Percentiles rank a stretch among this genome's conserved stretches.
These are phyloP conservation scores for Pyrenophora tritici-repentis DNA, from an alignment of 2,329 filamentous ascomycete genomes.

Conservation along the genomic window DNA sequence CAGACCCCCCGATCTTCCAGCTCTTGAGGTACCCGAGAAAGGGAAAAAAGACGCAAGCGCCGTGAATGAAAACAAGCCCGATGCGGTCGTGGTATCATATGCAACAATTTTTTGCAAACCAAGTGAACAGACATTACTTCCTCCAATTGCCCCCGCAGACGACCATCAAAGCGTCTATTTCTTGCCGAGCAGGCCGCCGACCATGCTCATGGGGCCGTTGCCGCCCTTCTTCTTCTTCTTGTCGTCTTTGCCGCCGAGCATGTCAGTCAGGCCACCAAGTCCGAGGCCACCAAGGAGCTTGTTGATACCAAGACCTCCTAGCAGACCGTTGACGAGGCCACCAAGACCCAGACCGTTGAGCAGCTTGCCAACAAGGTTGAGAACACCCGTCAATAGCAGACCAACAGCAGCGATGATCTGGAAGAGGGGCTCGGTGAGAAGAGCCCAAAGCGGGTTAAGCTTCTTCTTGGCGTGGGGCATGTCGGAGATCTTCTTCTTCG, in stretches of 20 bases:
- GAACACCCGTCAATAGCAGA: conserved; percentile 77
- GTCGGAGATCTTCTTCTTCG: conserved; percentile 84
- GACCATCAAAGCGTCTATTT: conserved; percentile 27
- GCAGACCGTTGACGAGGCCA: conserved; percentile 75
- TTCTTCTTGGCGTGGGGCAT: conserved; percentile 97
- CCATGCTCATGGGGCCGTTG: conserved; percentile 50
- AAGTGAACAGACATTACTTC: conserved; percentile 20
- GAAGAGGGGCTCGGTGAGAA: conserved; percentile 83
- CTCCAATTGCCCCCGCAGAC: conserved; percentile 8
- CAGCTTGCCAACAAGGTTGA: conserved; percentile 81
- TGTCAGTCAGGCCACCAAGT: conserved; percentile 56
- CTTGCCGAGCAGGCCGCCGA: conserved; percentile 55
- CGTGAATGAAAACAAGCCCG: neutral
- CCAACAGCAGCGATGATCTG: conserved; percentile 92
- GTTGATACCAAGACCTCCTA: conserved; percentile 76
- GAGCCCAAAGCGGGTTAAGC: conserved; percentile 85
- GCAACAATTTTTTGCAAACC: conserved; percentile 21
- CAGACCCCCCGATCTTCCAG: conserved; percentile 42
- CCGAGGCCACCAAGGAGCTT: conserved; percentile 77
- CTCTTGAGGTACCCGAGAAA: conserved; percentile 4
- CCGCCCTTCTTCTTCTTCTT: conserved; percentile 54
- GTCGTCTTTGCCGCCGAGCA: conserved; percentile 60
- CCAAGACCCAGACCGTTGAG: conserved; percentile 82
- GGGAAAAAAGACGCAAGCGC: neutral
- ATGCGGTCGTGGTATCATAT: conserved; percentile 24